phyloP scores from a whole-genome alignment of 2,329 filamentous ascomycete genomes.

The Colletotrichum camelliae region DNA sequence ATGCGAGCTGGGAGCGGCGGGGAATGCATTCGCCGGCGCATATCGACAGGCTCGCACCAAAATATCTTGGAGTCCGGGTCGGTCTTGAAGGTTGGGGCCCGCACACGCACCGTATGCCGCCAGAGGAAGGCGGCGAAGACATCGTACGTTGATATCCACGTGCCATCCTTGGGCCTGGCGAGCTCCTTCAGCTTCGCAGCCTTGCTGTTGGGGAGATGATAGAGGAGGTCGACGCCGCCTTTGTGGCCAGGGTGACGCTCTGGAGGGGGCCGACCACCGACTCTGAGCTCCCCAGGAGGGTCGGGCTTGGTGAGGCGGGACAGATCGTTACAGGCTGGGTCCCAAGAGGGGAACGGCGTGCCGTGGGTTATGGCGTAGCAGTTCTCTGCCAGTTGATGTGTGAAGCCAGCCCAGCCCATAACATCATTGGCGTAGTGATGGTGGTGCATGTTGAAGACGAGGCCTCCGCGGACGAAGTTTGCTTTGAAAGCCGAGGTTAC shows the following conservation, averaged over 20 bases:
- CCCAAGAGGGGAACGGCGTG: constrained; percentile 37
- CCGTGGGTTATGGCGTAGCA: constrained; percentile 37
- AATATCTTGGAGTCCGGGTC: constrained; percentile 30
- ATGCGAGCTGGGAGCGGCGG: constrained; percentile 29
- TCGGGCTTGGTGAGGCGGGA: constrained; percentile 36
- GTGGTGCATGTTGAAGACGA: constrained; percentile 45
- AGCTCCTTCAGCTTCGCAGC: constrained; percentile 42
- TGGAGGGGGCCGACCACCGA: constrained; percentile 34
- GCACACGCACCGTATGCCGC: constrained; percentile 40
- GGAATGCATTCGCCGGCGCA: constrained; percentile 37
- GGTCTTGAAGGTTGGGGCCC: constrained; percentile 36
- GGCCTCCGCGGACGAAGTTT: constrained; percentile 45
- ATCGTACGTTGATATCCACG: constrained; percentile 52
- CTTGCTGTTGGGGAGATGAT: constrained; percentile 50
- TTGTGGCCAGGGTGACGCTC: constrained; percentile 33
- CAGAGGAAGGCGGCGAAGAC: constrained; percentile 48
- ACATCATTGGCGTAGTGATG: constrained; percentile 50
- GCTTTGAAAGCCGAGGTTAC: constrained; percentile 42
- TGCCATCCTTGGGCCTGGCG: constrained; percentile 35
- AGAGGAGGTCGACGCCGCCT: constrained; percentile 34
- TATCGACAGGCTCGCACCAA: constrained; percentile 44
- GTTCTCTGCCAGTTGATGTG: constrained; percentile 47
- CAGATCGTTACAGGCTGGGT: constrained; percentile 38
- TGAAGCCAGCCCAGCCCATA: constrained; percentile 43
- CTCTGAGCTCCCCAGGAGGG: constrained; percentile 28